Base-by-base conservation (phyloP, 2,329 filamentous ascomycete genomes). In the Fusarium pseudograminearum region DNA sequence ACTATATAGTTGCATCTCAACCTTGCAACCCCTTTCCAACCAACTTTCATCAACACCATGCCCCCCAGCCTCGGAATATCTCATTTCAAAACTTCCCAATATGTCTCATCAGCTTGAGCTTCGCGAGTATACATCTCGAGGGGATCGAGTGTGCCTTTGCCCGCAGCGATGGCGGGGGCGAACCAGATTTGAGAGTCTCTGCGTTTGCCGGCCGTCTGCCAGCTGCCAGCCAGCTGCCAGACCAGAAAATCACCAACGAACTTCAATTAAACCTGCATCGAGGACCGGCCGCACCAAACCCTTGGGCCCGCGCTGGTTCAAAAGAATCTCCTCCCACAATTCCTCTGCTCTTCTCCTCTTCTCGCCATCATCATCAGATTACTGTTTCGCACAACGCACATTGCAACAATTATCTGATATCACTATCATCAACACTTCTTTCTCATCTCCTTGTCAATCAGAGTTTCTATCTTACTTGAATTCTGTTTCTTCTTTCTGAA, bases 281-380 rank as follows among this genome's bases (percentile, higher is more conserved):
- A 57, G 7, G 38, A 30, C 28, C 28, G 28, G 28, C 28, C 28
- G 28, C 28, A 30, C 28, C 4, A 30, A 30, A 30, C 28, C 28
- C 28, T 30, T 30, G 28, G 28, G 50, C 18, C 36, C 22, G 11
- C 18, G 6, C 7, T n/a, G 4, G 22, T 38, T 31, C n/a, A 46
- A 36, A 30, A 40, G 5, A 12, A 16, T 20, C 38, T 14, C 12
- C 26, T 10, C 20, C 30, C 7, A 20, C 40, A 26, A 36, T 3
- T 4, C 3, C 24, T 24, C 36, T n/a, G n/a, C 16, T 46, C 40
- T 28, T 34, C 33, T 42, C 34, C 24, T 33, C 34, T 36, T 40
- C 38, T 41, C 26, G 40, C 12, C 65, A 54, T 9, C 65, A 53
- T 52, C 59, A 16, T 66, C 65, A 61, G 60, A 68, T 61, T 47